phyloP scores from a whole-genome alignment of 2,329 filamentous ascomycete genomes.

The Phialophora verrucosa region DNA sequence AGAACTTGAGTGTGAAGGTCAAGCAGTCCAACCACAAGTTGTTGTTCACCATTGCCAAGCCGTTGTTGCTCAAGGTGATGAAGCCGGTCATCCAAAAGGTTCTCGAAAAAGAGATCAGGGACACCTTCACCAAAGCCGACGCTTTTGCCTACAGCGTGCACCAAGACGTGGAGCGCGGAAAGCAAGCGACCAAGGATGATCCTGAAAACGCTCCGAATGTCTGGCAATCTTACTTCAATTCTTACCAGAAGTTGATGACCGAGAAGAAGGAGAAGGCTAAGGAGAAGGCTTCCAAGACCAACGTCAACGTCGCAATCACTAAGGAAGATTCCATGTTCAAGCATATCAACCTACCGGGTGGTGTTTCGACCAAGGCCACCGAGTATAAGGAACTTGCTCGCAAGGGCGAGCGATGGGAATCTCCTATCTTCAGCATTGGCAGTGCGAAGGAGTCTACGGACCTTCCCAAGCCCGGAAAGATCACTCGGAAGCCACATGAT shows the following conservation, averaged over 20 bases:
- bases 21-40: conserved; percentile 96
- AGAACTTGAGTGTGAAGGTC: conserved; percentile 83
- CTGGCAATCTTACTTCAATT: conserved; percentile 81
- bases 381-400: conserved; percentile 87
- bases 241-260: conserved; percentile 73
- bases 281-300: conserved; percentile 65
- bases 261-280: conserved; percentile 80
- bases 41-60: conserved; percentile 85
- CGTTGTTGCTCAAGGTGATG: conserved; percentile 80
- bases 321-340: conserved; percentile 93
- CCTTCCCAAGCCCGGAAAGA: conserved; percentile 64
- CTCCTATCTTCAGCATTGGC: conserved; percentile 88
- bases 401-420: conserved; percentile 94
- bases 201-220: conserved; percentile 79
- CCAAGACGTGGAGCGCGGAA: conserved; percentile 76
- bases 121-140: conserved; percentile 79
- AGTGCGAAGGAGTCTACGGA: conserved; percentile 72
- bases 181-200: conserved; percentile 68
- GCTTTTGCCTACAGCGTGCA: conserved; percentile 76
- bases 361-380: conserved; percentile 90
- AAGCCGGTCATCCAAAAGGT: conserved; percentile 85
- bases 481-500: conserved; percentile 66
- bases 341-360: conserved; percentile 80
- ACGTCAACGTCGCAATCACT: conserved; percentile 82
- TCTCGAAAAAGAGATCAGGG: conserved; percentile 85